Conservation (phyloP, 2,329 filamentous ascomycete species). For the Emydomyces testavorans region DNA sequence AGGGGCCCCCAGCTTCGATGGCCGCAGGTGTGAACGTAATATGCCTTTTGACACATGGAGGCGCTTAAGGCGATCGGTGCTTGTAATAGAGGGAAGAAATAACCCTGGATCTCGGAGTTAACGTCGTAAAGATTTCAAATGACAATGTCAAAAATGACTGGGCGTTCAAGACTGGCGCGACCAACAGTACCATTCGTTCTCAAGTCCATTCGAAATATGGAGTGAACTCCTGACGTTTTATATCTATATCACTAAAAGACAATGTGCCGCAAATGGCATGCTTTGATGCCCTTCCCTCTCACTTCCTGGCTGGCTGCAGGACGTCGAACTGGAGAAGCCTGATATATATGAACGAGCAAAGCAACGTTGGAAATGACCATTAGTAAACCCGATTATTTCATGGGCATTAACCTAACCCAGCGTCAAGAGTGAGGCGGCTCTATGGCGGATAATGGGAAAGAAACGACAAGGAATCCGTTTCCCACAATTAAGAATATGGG, state of each 20-base stretch:
- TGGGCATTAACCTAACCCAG: constrained; percentile 6
- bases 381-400: constrained; percentile 2
- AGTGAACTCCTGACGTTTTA: constrained; percentile 7
- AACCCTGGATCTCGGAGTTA: not conserved
- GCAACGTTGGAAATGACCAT: not conserved
- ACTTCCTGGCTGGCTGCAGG: constrained; percentile 9
- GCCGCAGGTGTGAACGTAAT: constrained; percentile 16
- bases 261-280: constrained; percentile 2
- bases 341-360: constrained; percentile 7
- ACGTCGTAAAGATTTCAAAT: not conserved
- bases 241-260: constrained; percentile 4
- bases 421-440: constrained; percentile 10
- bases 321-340: not conserved
- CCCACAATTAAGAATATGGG: not conserved
- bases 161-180: not conserved
- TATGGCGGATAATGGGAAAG: not conserved
- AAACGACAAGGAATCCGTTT: not conserved
- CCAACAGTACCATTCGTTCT: not conserved
- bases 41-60: constrained; percentile 17
- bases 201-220: not conserved
- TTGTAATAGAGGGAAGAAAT: not conserved
- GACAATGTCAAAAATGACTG: not conserved
- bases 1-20: constrained; percentile 17
- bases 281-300: constrained; percentile 7
- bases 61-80: not conserved